Percentiles rank a stretch among this genome's conserved stretches.
Conservation (phyloP, 2,329 filamentous ascomycete genomes). For the Lomentospora prolificans region DNA sequence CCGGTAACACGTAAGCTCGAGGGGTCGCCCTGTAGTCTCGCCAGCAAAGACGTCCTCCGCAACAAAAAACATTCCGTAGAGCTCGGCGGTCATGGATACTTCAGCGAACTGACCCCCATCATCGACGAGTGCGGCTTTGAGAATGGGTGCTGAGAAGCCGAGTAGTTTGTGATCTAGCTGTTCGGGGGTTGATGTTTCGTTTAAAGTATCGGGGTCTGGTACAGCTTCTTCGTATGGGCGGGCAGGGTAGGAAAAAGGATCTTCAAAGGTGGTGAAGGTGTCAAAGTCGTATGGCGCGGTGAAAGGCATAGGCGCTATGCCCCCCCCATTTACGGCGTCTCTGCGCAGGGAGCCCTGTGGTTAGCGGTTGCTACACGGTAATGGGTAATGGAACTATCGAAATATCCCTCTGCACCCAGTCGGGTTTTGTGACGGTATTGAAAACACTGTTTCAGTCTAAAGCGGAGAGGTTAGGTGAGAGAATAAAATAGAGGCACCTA, state of each 20-base stretch:
- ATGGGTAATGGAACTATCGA: no score
- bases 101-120: slow-evolving; percentile 54
- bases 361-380: background rate
- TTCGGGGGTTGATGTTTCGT: slow-evolving; percentile 14
- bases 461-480: background rate
- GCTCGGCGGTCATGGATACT: slow-evolving; percentile 59
- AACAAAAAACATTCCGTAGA: slow-evolving; percentile 84
- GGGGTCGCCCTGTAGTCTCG: slow-evolving; percentile 45
- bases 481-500: slow-evolving; percentile 22
- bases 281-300: slow-evolving; percentile 53
- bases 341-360: slow-evolving; percentile 16
- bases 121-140: slow-evolving; percentile 54
- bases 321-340: slow-evolving; percentile 31
- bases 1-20: slow-evolving; percentile 89
- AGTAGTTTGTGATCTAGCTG: slow-evolving; percentile 58
- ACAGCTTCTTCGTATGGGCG: slow-evolving; percentile 33
- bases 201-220: slow-evolving; percentile 31
- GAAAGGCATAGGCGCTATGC: slow-evolving; percentile 36
- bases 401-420: no score
- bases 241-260: slow-evolving; percentile 51
- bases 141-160: slow-evolving; percentile 57
- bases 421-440: no score
- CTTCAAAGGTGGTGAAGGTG: slow-evolving; percentile 53
- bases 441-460: background rate
- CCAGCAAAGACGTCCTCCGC: slow-evolving; percentile 69